phyloP scores from a whole-genome alignment of 768 basidiomycete genomes.

The Clitopilus hobsonii region DNA sequence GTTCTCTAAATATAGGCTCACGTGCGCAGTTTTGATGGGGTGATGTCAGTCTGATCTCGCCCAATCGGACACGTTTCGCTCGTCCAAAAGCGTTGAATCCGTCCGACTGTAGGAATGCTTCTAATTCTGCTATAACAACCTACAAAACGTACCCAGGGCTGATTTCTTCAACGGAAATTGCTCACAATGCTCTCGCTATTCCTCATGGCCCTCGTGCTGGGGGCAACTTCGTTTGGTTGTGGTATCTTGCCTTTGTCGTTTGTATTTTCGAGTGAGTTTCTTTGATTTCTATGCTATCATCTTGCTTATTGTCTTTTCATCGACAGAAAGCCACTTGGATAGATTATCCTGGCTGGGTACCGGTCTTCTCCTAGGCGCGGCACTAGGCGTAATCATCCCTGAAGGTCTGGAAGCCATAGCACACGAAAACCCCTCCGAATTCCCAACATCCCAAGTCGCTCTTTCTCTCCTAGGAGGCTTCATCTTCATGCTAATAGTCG shows the following conservation, averaged over 20 bases:
- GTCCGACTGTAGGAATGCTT: background rate
- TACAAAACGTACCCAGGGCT: background rate
- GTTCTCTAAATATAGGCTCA: too few species aligned
- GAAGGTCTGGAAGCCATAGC: constrained; percentile 75
- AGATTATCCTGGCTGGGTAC: constrained; percentile 59
- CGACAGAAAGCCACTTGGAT: constrained; percentile 32
- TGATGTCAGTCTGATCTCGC: too few species aligned
- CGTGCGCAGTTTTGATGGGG: too few species aligned
- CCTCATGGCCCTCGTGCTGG: constrained; percentile 59
- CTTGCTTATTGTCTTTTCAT: constrained; percentile 1
- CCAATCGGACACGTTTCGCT: background rate
- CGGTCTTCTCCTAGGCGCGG: constrained; percentile 85
- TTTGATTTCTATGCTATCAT: constrained; percentile 8
- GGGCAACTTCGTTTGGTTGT: constrained; percentile 56
- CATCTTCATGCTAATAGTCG: constrained; percentile 61
- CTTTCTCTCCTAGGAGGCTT: constrained; percentile 62
- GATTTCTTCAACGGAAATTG: background rate
- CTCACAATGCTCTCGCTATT: constrained; percentile 33
- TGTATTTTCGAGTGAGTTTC: constrained; percentile 58
- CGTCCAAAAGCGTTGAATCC: too few species aligned
- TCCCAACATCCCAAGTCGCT: constrained; percentile 53
- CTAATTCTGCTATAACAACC: background rate
- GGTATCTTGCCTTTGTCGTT: constrained; percentile 78
- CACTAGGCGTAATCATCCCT: constrained; percentile 87
- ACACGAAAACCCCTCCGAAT: constrained; percentile 26